Evolutionary conservation across 805 yeast species (phyloP).

Genomic region (Ascoidea rubescens): DNA sequence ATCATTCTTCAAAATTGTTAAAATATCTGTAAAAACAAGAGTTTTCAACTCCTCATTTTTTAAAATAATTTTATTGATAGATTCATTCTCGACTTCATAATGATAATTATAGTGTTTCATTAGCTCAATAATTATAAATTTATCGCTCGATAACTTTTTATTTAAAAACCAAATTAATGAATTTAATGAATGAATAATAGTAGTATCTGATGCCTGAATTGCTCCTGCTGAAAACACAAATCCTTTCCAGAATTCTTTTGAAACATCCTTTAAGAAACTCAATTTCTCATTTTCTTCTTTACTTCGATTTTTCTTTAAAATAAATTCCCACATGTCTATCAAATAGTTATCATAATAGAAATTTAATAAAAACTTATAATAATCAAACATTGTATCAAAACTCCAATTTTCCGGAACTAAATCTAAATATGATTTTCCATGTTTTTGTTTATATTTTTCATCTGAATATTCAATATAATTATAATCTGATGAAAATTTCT

Average conservation of each 20-base stretch:
- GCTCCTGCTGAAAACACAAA: conserved; percentile 43
- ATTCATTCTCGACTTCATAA: not conserved
- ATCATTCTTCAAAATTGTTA: conserved; percentile 2
- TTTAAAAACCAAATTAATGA: conserved; percentile 22
- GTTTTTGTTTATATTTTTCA: conserved; percentile 1
- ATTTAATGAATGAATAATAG: conserved; percentile 28
- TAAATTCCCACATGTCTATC: conserved; percentile 10
- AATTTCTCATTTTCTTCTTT: conserved; percentile 7
- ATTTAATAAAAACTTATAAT: conserved; percentile 6
- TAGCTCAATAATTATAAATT: not conserved
- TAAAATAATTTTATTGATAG: not conserved
- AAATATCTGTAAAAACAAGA: conserved; percentile 2
- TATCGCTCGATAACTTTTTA: not conserved
- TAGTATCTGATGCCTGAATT: conserved; percentile 29
- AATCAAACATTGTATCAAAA: not conserved
- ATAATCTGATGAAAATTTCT: conserved; percentile 1
- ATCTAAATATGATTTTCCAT: not conserved
- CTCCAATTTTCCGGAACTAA: not conserved
- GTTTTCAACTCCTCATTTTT: not conserved
- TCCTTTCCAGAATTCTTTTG: conserved; percentile 40
- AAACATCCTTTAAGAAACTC: conserved; percentile 4
- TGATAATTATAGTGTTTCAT: not conserved
- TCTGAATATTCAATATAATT: not conserved
- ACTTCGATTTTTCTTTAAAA: not conserved
- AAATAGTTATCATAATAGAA: conserved; percentile 17